phyloP scores from a whole-genome alignment of 495 filamentous ascomycete species.

The Cercophora newfieldiana region DNA sequence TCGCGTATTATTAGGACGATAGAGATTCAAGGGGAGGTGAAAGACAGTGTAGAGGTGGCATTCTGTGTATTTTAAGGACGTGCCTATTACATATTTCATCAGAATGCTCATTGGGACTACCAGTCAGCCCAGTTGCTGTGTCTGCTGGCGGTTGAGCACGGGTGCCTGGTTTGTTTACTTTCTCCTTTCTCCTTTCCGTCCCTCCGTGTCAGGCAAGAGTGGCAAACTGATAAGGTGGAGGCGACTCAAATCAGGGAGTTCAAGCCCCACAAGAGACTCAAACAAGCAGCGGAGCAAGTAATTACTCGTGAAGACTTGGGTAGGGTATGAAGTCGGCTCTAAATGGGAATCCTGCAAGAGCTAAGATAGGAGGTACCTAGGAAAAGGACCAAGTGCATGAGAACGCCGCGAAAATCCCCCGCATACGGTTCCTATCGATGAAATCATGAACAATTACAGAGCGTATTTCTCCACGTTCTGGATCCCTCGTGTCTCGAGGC shows the following conservation, averaged over 20 bases:
- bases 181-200: neutral
- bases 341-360: neutral
- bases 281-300: too few species aligned
- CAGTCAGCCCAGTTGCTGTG: too few species aligned
- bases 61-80: neutral
- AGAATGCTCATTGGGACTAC: too few species aligned
- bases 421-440: neutral
- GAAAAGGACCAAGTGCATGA: neutral
- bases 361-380: neutral
- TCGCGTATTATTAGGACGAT: neutral
- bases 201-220: neutral
- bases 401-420: neutral
- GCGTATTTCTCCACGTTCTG: neutral
- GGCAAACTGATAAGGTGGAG: neutral
- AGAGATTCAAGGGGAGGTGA: neutral
- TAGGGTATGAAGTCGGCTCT: neutral
- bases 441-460: conserved; percentile 7
- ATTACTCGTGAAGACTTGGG: neutral
- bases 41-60: neutral
- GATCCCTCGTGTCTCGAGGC: neutral
- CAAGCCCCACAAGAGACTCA: neutral
- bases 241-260: neutral
- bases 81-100: neutral
- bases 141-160: neutral
- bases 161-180: neutral